Conservation (phyloP, 2,329 filamentous ascomycete genomes). For the Colletotrichum simmondsii region DNA sequence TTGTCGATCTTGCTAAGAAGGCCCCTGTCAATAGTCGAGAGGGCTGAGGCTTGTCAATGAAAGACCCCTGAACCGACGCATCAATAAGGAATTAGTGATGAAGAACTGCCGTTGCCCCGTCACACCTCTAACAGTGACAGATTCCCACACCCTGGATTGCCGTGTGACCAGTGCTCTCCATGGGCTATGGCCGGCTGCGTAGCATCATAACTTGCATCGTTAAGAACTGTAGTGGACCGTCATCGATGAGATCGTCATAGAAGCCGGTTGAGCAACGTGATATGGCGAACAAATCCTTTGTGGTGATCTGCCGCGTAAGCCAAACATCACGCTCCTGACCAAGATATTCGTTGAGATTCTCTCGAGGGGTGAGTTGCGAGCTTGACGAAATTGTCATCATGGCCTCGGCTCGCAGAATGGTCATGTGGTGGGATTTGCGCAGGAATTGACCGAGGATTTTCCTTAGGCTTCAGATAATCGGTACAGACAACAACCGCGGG, state of each 20-base stretch:
- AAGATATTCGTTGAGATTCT: neutral
- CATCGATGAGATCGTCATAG: neutral
- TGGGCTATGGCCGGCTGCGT: neutral
- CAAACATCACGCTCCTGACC: neutral
- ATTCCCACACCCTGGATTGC: neutral
- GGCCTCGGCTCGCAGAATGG: slow-evolving; percentile 3
- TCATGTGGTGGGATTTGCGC: neutral
- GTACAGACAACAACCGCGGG: neutral
- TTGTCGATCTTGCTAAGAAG: slow-evolving; percentile 32
- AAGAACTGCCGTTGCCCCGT: slow-evolving; percentile 29
- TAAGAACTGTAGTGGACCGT: neutral
- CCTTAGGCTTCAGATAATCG: neutral
- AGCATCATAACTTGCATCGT: neutral
- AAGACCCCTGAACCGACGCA: slow-evolving; percentile 18
- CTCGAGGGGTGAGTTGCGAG: neutral
- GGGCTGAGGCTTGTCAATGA: slow-evolving; percentile 3
- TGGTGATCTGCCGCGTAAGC: neutral
- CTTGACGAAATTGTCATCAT: neutral
- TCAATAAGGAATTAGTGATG: slow-evolving; percentile 31
- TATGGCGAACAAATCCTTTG: neutral
- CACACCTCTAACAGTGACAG: neutral
- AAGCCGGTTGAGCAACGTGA: neutral
- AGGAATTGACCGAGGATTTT: neutral
- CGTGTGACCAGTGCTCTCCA: neutral
- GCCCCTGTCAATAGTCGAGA: slow-evolving; percentile 27